Evolutionary conservation across 192 early-diverging fungal species (phyloP).

Genomic region (Backusella australiensis): DNA sequence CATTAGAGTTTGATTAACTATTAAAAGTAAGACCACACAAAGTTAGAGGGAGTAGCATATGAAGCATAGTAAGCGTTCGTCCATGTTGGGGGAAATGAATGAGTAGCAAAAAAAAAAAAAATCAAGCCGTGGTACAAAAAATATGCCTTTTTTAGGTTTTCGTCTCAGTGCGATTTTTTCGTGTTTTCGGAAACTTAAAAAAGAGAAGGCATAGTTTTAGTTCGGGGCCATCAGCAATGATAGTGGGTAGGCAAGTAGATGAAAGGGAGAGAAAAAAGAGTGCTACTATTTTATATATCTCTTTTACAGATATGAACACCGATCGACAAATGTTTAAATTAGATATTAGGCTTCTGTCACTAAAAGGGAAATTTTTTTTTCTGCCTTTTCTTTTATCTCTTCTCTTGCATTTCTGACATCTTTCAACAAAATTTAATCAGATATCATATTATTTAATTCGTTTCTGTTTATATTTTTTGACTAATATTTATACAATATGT

Average conservation of each 20-base stretch:
- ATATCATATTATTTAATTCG: neutral
- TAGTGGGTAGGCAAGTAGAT: neutral
- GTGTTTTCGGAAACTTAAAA: neutral
- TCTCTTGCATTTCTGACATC: neutral
- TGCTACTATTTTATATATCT: neutral
- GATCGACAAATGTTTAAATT: neutral
- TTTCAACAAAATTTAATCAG: neutral
- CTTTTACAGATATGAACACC: slow-evolving; percentile 2
- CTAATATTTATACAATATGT: neutral
- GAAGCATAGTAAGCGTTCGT: neutral
- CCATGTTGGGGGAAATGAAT: neutral
- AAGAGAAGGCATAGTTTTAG: neutral
- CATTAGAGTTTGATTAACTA: neutral
- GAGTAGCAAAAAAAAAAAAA: neutral
- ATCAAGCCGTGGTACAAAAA: neutral
- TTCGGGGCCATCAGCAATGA: neutral
- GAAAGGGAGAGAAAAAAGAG: neutral
- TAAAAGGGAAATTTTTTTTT: neutral
- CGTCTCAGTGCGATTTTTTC: neutral
- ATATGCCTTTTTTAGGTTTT: neutral
- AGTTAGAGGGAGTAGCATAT: neutral
- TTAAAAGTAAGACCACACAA: neutral
- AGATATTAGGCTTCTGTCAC: neutral
- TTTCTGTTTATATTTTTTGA: neutral
- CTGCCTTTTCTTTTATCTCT: neutral